phyloP scores from a whole-genome alignment of 257 asterid species.

The Fraxinus anomala region DNA sequence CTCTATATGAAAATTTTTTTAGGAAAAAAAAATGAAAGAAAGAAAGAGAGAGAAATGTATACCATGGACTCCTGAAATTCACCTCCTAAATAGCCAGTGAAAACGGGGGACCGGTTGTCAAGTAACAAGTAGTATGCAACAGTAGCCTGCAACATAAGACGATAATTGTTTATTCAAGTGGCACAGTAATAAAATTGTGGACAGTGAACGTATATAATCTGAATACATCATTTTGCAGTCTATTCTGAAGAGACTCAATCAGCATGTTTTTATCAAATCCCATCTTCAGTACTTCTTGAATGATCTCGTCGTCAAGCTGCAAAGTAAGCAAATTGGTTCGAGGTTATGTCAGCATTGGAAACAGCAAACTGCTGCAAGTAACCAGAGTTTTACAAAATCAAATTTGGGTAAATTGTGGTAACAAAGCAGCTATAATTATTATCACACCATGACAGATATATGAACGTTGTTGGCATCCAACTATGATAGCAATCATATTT shows the following conservation, averaged over 20 bases:
- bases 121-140: slow-evolving; percentile 84
- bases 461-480: background rate
- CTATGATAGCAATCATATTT: background rate
- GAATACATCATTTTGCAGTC: slow-evolving; percentile 83
- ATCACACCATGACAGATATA: background rate
- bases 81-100: slow-evolving; percentile 78
- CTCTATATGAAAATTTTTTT: background rate
- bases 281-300: slow-evolving; percentile 77
- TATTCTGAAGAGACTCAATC: slow-evolving; percentile 74
- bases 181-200: slow-evolving; percentile 19
- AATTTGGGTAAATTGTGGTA: background rate
- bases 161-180: slow-evolving; percentile 16
- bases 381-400: background rate
- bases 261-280: slow-evolving; percentile 72
- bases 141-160: slow-evolving; percentile 65
- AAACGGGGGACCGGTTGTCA: slow-evolving; percentile 68
- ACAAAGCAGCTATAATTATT: background rate
- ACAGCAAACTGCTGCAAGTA: slow-evolving; percentile 9
- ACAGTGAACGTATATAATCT: slow-evolving; percentile 18
- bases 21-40: background rate
- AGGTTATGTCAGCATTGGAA: slow-evolving; percentile 9
- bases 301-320: slow-evolving; percentile 89
- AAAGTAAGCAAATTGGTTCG: slow-evolving; percentile 34
- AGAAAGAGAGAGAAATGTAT: slow-evolving; percentile 12
- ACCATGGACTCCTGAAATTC: slow-evolving; percentile 83